Evolutionary conservation across 2,329 filamentous ascomycete species (phyloP).

Genomic region (Neodidymelliopsis sp.): DNA sequence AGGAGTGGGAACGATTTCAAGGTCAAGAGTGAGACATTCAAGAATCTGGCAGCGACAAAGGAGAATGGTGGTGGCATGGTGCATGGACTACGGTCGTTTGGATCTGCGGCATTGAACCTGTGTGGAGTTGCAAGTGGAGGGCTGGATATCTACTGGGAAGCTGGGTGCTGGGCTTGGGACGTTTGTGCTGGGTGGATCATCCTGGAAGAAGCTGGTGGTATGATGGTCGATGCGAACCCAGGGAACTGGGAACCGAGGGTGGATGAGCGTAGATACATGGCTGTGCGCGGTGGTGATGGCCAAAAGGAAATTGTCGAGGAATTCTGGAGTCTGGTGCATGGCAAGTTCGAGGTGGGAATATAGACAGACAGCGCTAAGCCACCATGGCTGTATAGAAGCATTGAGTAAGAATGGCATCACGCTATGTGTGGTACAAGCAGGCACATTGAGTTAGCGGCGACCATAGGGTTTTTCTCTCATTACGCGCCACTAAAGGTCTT

Average conservation of each 20-base stretch:
- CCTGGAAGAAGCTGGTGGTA: constrained; percentile 75
- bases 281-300: constrained; percentile 55
- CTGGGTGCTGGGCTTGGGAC: constrained; percentile 86
- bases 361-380: constrained; percentile 20
- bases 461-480: constrained; percentile 40
- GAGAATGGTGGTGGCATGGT: constrained; percentile 77
- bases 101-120: constrained; percentile 77
- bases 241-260: constrained; percentile 70
- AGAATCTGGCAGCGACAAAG: constrained; percentile 58
- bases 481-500: constrained; percentile 36
- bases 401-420: too few species aligned
- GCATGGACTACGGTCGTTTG: constrained; percentile 73
- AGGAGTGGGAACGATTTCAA: constrained; percentile 74
- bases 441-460: constrained; percentile 34
- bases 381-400: too few species aligned
- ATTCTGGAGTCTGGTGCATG: constrained; percentile 57
- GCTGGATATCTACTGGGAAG: constrained; percentile 81
- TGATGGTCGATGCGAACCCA: constrained; percentile 75
- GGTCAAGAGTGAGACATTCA: constrained; percentile 72
- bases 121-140: constrained; percentile 75
- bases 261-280: constrained; percentile 65
- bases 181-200: constrained; percentile 84
- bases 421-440: too few species aligned
- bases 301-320: constrained; percentile 57
- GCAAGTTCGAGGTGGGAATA: constrained; percentile 53